Evolutionary conservation across 129 eudicot species (phyloP).

Genomic region (Escallonia herrerae): DNA sequence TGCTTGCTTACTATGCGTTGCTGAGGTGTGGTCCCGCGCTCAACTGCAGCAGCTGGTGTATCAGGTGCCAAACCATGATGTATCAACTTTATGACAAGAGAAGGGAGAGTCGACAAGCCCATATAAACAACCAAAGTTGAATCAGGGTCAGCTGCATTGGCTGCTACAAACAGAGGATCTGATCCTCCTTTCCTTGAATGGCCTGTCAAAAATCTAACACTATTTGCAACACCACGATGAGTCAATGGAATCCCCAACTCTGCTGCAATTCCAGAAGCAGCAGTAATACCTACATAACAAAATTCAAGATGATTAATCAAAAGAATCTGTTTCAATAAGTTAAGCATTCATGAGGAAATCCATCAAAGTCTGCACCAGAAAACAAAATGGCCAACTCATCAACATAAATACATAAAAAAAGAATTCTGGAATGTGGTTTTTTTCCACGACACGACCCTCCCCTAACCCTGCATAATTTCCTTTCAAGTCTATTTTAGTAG

Average conservation of each 20-base stretch:
- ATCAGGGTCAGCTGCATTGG: conserved; percentile 93
- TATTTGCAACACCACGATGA: conserved; percentile 91
- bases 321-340: no score
- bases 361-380: no score
- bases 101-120: conserved; percentile 93
- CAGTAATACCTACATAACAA: conserved; percentile 71
- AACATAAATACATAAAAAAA: no score
- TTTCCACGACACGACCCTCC: no score
- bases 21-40: conserved; percentile 96
- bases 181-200: conserved; percentile 93
- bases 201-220: conserved; percentile 93
- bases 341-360: no score
- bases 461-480: no score
- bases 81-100: conserved; percentile 62
- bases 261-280: conserved; percentile 98
- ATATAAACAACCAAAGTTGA: conserved; percentile 84
- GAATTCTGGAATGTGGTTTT: no score
- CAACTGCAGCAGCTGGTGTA: conserved; percentile 93
- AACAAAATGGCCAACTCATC: no score
- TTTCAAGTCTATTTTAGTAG: no score
- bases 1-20: conserved; percentile 63
- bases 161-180: conserved; percentile 90
- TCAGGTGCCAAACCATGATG: conserved; percentile 71
- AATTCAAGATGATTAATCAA: background rate
- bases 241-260: conserved; percentile 93